These are phyloP conservation scores for Pleurotus djamor DNA, from an alignment of 768 basidiomycete genomes.

Conservation along the genomic window DNA sequence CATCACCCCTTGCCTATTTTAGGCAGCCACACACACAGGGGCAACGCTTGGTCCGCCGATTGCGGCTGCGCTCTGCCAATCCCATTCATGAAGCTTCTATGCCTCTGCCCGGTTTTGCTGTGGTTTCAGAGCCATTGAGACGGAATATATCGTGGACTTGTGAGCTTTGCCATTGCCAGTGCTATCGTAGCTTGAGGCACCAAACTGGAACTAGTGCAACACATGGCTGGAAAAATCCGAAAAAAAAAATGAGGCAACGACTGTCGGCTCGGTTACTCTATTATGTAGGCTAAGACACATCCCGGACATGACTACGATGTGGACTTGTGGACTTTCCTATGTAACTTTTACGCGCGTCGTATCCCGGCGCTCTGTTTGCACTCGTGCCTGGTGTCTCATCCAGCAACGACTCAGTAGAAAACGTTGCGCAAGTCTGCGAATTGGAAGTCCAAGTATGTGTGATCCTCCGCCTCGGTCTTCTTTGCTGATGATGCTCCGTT, in stretches of 20 bases:
- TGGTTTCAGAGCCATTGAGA: too few relatives aligned
- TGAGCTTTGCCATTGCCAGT: too few relatives aligned
- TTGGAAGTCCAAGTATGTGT: too few relatives aligned
- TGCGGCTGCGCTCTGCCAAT: background rate
- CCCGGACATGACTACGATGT: background rate
- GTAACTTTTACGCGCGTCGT: background rate
- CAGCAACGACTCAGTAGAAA: too few relatives aligned
- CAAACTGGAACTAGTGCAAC: background rate
- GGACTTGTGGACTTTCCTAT: background rate
- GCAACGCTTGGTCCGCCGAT: background rate
- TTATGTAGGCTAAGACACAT: background rate
- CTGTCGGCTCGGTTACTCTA: background rate
- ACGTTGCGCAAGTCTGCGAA: too few relatives aligned
- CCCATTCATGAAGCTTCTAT: background rate
- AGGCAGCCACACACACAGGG: constrained; percentile 8
- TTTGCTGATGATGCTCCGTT: background rate
- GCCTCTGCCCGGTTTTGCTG: background rate
- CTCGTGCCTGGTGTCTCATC: too few relatives aligned
- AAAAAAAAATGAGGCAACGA: background rate
- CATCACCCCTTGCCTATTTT: background rate
- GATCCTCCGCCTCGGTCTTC: background rate
- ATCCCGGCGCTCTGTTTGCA: too few relatives aligned
- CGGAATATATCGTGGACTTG: too few relatives aligned
- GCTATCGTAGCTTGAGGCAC: too few relatives aligned
- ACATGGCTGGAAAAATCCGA: background rate